phyloP scores from a whole-genome alignment of 768 basidiomycete species.

The Serpula lacrymans region DNA sequence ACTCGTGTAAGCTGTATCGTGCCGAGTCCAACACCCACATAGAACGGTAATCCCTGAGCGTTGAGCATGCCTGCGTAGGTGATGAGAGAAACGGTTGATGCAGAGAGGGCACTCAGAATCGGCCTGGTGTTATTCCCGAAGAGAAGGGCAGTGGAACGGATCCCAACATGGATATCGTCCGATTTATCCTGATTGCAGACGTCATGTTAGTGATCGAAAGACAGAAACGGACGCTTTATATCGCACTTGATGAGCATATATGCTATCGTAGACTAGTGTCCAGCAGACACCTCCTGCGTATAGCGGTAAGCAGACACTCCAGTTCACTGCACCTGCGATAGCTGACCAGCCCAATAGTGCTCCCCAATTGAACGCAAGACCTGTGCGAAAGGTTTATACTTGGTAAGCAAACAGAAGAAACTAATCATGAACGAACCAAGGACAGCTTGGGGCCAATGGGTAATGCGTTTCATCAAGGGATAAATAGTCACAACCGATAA shows the following conservation, averaged over 20 bases:
- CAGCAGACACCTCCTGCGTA: constrained; percentile 89
- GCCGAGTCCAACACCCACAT: constrained; percentile 70
- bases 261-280: constrained; percentile 96
- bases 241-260: constrained; percentile 92
- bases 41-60: constrained; percentile 74
- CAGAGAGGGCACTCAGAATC: constrained; percentile 72
- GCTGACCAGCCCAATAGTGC: constrained; percentile 96
- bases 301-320: constrained; percentile 80
- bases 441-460: constrained; percentile 95
- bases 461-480: constrained; percentile 96
- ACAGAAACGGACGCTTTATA: constrained; percentile 2
- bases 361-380: constrained; percentile 97
- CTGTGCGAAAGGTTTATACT: constrained; percentile 34
- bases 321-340: constrained; percentile 75
- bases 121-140: constrained; percentile 77
- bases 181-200: constrained; percentile 67
- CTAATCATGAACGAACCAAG: constrained; percentile 56
- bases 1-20: constrained; percentile 76
- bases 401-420: neutral
- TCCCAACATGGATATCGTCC: constrained; percentile 85
- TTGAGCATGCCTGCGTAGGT: constrained; percentile 80
- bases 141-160: constrained; percentile 91
- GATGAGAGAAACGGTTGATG: constrained; percentile 69
- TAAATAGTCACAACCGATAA: constrained; percentile 85
- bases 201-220: neutral